These are phyloP conservation scores for Sporothrix phasma DNA, from an alignment of 2,329 filamentous ascomycete species.

Conservation along the genomic window DNA sequence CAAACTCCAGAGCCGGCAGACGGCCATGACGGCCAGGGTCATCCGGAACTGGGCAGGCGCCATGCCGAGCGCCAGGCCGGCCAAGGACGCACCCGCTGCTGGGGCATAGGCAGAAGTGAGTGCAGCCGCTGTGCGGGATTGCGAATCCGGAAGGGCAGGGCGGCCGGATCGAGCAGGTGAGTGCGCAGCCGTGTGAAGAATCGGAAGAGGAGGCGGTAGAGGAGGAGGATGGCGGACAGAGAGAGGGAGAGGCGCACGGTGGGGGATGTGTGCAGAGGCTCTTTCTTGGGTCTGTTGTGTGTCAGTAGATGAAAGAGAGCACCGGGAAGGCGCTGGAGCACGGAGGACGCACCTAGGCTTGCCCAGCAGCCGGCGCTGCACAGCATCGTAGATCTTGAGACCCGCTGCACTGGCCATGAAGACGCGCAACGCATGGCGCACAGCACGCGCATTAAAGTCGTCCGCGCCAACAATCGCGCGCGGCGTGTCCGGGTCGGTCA, in stretches of 20 bases:
- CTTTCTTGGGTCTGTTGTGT: conserved; percentile 29
- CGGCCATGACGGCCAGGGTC: conserved; percentile 69
- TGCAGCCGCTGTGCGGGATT: conserved; percentile 68
- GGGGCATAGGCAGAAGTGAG: conserved; percentile 79
- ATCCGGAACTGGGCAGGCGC: conserved; percentile 58
- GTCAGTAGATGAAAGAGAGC: neutral
- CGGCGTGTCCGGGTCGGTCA: conserved; percentile 11
- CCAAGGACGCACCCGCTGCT: conserved; percentile 79
- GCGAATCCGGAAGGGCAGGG: conserved; percentile 67
- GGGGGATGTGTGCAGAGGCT: conserved; percentile 52
- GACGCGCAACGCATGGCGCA: conserved; percentile 61
- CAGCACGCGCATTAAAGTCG: conserved; percentile 59
- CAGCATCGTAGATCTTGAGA: conserved; percentile 51
- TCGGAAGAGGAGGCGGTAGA: conserved; percentile 76
- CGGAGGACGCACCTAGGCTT: conserved; percentile 31
- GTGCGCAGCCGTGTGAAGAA: conserved; percentile 74
- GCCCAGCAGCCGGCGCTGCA: conserved; percentile 39
- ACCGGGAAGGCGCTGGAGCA: neutral
- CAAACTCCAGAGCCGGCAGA: conserved; percentile 78
- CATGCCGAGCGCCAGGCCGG: conserved; percentile 72
- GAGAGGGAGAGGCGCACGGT: conserved; percentile 72
- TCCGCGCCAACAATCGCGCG: conserved; percentile 33
- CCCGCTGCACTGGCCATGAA: conserved; percentile 55
- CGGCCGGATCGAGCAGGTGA: conserved; percentile 70
- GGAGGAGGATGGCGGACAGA: conserved; percentile 72